Conservation (phyloP, 352 stramenopile genomes). For the Achlya hypogyna region DNA sequence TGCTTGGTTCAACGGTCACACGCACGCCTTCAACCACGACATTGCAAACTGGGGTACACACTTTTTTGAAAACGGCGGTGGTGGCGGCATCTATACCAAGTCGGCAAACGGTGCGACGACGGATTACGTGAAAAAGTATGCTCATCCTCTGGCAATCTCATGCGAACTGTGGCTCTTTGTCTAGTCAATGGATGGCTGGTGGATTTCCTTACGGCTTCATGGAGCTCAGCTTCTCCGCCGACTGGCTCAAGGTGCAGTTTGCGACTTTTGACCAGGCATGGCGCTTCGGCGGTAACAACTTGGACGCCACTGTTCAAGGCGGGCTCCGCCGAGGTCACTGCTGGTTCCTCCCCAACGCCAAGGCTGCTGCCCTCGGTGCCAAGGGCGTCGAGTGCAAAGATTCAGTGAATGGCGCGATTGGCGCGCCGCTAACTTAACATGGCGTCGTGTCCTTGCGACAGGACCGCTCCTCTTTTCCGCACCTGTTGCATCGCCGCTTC, state of each 20-base stretch:
- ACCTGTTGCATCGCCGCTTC: background rate
- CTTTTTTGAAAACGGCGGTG: constrained; percentile 78
- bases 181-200: constrained; percentile 46
- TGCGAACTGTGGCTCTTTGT: background rate
- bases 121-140: constrained; percentile 45
- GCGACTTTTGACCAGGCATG: constrained; percentile 71
- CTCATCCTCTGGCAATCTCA: background rate
- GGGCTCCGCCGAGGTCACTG: constrained; percentile 73
- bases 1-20: constrained; percentile 75
- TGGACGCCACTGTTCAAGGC: constrained; percentile 59
- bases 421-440: background rate
- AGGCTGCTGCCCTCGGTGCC: constrained; percentile 31
- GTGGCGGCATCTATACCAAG: constrained; percentile 77
- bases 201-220: constrained; percentile 79
- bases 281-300: constrained; percentile 59
- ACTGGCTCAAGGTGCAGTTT: constrained; percentile 77
- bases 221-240: constrained; percentile 70
- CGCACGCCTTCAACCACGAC: constrained; percentile 83
- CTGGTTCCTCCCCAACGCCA: constrained; percentile 48
- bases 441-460: background rate
- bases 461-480: background rate
- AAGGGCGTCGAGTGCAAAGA: constrained; percentile 42
- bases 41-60: constrained; percentile 74
- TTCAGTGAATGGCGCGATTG: background rate
- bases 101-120: constrained; percentile 33